phyloP scores from a whole-genome alignment of 2,329 filamentous ascomycete genomes.

The Aspergillaceae sp. region DNA sequence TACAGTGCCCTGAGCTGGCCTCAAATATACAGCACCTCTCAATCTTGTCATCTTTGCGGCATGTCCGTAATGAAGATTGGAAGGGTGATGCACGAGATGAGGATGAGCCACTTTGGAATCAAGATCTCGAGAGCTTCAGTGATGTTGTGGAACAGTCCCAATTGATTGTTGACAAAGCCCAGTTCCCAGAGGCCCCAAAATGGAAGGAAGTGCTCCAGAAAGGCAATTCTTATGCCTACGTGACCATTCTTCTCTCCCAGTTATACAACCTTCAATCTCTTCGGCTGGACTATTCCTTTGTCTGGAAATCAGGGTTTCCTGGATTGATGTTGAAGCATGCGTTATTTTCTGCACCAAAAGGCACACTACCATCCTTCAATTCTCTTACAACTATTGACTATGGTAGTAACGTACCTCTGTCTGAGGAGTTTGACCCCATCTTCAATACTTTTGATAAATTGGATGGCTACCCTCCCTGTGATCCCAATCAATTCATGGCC shows the following conservation, averaged over 20 bases:
- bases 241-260: background rate
- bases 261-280: background rate
- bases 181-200: background rate
- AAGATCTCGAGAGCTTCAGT: background rate
- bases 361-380: background rate
- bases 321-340: background rate
- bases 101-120: background rate
- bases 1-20: background rate
- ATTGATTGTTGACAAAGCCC: background rate
- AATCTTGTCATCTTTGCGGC: background rate
- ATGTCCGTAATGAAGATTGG: background rate
- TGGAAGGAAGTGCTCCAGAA: background rate
- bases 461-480: background rate
- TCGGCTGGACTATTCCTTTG: background rate
- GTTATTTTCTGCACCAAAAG: background rate
- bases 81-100: background rate
- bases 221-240: background rate
- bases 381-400: background rate
- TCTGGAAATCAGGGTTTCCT: background rate
- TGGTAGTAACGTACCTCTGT: background rate
- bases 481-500: conserved; percentile 1
- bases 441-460: background rate
- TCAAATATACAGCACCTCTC: background rate
- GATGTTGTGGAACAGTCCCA: background rate
- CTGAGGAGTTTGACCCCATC: background rate